phyloP scores from a whole-genome alignment of 352 stramenopile species.

The Phytophthora nicotianae region DNA sequence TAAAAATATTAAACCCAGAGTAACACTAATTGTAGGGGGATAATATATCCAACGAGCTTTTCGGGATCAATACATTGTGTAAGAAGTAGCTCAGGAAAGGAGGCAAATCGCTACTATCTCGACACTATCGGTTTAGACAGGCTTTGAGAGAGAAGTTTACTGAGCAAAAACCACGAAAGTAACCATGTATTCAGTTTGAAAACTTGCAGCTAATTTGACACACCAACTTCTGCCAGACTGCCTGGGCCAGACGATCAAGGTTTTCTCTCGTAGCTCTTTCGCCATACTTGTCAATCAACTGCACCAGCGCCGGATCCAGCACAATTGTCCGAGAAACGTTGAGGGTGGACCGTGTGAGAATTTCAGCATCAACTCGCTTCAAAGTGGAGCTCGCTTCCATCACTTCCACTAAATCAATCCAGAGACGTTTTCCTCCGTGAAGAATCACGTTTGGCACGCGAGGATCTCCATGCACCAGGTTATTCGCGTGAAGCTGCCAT shows the following conservation, averaged over 20 bases:
- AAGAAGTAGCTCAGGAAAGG: no score
- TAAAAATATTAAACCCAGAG: no score
- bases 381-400: slow-evolving; percentile 26
- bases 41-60: no score
- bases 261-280: background rate
- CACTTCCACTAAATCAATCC: slow-evolving; percentile 42
- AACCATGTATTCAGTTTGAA: no score
- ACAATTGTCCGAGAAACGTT: slow-evolving; percentile 7
- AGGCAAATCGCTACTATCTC: no score
- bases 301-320: slow-evolving; percentile 3
- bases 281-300: slow-evolving; percentile 4
- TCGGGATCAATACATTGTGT: no score
- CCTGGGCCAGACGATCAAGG: background rate
- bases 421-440: slow-evolving; percentile 25
- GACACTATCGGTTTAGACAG: no score
- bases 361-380: slow-evolving; percentile 32
- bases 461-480: slow-evolving; percentile 39
- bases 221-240: background rate
- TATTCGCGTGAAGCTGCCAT: slow-evolving; percentile 30
- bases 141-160: no score
- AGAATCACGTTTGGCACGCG: slow-evolving; percentile 42
- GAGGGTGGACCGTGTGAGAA: slow-evolving; percentile 37
- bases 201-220: slow-evolving; percentile 1
- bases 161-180: no score
- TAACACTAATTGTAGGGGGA: no score